Percentiles rank a stretch among this genome's conserved stretches.
Evolutionary conservation across 345 rosid species (phyloP).

Genomic region (Diplotaxis tenuifolia): DNA sequence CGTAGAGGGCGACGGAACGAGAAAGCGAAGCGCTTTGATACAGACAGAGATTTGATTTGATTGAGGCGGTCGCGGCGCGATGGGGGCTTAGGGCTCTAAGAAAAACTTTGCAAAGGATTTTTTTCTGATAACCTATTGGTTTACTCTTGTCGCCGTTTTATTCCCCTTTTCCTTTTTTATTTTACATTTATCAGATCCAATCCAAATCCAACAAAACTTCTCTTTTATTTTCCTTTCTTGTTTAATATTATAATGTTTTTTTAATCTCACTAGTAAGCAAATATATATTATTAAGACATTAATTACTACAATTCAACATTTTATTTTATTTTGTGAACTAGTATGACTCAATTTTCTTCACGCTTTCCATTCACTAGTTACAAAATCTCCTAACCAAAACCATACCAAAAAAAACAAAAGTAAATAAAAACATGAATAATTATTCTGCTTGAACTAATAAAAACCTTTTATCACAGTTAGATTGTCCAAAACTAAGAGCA

Average conservation of each 20-base stretch:
- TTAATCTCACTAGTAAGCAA: neutral
- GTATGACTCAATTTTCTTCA: neutral
- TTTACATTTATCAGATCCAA: conserved; percentile 9
- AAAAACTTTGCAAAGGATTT: neutral
- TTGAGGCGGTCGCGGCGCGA: conserved; percentile 24
- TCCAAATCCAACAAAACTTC: neutral
- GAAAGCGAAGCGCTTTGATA: neutral
- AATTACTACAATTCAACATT: neutral
- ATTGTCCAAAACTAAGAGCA: neutral
- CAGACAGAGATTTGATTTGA: neutral
- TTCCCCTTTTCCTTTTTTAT: neutral
- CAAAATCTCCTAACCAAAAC: neutral
- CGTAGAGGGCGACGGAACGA: neutral
- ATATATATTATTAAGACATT: neutral
- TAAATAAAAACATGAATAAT: neutral
- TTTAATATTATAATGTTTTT: neutral
- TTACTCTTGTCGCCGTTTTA: conserved; percentile 32
- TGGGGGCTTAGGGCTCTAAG: conserved; percentile 26
- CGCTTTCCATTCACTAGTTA: neutral
- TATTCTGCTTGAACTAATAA: neutral
- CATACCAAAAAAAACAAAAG: too few relatives aligned
- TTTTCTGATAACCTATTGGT: conserved; percentile 5
- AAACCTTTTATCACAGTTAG: neutral
- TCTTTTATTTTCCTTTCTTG: neutral
- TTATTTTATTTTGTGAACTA: neutral